Evolutionary conservation across 306 rosid species (phyloP), one percentile per base, ranked within the genome.

Genomic region (Dicorynia guianensis): DNA sequence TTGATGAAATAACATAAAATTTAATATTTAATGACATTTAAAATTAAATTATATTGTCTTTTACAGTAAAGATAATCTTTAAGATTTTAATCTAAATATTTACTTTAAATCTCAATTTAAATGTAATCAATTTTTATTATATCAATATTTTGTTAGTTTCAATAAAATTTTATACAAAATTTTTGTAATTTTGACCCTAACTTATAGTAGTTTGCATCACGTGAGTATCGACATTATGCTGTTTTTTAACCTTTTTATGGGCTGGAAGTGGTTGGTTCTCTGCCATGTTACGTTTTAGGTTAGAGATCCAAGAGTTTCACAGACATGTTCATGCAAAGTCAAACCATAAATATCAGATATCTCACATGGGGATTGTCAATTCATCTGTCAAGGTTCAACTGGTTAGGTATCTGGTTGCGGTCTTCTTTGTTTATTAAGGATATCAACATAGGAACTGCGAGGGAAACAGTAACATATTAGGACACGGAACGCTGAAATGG

Each of bases 251-350:
- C 30, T 25, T 25, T 46, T 46, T 52, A 64, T 62, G 44, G 46
- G 58, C 46, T 46, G 34, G 13, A n/a, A 38, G 18, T 55, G 42
- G 15, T 33, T 4, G 64, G 39, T 15, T 58, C 17, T 15, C 53
- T 47, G 53, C n/a, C 53, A 47, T 14, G 20, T 13, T 46, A 54
- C 20, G 8, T 55, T 19, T 55, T 8, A 30, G 14, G 60, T 14
- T 11, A 77, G 50, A 64, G 87, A 86, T 86, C 87, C 87, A 80
- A 80, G 83, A 65, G 59, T 82, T 75, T 54, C 69, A 65, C 44
- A 44, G 61, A 34, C 36, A n/a, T 77, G 78, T 73, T 69, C 36
- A n/a, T 55, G 33, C 8, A 2, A 56, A 77, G 86, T 82, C 86
- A 82, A 82, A 85, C 79, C 35, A 17, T 20, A 44, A n/a, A 14